A percentile compares a stretch with the other conserved stretches of the same genome.
phyloP scores from a whole-genome alignment of 2,329 filamentous ascomycete genomes.

The Fusarium fracticaudum region DNA sequence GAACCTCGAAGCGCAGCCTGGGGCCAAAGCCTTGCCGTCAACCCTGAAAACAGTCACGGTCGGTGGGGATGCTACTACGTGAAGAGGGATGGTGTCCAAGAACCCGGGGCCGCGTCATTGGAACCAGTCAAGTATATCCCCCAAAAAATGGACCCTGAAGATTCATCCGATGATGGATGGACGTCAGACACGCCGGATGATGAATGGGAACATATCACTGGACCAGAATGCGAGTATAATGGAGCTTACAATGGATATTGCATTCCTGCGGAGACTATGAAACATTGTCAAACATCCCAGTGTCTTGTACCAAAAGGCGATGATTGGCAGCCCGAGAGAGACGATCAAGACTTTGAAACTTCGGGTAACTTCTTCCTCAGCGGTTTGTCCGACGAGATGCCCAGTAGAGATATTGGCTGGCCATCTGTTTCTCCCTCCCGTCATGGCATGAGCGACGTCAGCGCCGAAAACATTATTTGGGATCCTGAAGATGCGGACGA shows the following conservation, averaged over 20 bases:
- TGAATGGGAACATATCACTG: constrained; percentile 40
- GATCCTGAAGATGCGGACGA: not conserved
- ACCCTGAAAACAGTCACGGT: not conserved
- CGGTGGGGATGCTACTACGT: constrained; percentile 5
- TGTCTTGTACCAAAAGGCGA: constrained; percentile 38
- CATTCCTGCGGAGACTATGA: constrained; percentile 40
- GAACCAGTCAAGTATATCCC: not conserved
- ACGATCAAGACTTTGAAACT: constrained; percentile 39
- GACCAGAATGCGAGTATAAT: constrained; percentile 12
- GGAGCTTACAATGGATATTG: constrained; percentile 35
- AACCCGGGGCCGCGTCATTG: not conserved
- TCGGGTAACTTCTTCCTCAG: constrained; percentile 25
- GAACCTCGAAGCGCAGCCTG: constrained; percentile 36
- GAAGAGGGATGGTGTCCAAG: not conserved
- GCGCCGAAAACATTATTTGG: constrained; percentile 7
- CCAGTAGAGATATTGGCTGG: not conserved
- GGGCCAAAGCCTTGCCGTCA: not conserved
- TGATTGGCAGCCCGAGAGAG: constrained; percentile 11
- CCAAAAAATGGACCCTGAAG: not conserved
- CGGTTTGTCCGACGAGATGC: constrained; percentile 29
- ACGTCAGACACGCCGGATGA: not conserved
- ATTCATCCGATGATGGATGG: not conserved
- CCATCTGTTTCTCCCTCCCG: constrained; percentile 19
- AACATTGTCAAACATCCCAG: constrained; percentile 40
- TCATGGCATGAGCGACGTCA: not conserved